These are phyloP conservation scores for Cladophialophora chaetospira DNA, from an alignment of 2,329 filamentous ascomycete species.

Conservation along the genomic window DNA sequence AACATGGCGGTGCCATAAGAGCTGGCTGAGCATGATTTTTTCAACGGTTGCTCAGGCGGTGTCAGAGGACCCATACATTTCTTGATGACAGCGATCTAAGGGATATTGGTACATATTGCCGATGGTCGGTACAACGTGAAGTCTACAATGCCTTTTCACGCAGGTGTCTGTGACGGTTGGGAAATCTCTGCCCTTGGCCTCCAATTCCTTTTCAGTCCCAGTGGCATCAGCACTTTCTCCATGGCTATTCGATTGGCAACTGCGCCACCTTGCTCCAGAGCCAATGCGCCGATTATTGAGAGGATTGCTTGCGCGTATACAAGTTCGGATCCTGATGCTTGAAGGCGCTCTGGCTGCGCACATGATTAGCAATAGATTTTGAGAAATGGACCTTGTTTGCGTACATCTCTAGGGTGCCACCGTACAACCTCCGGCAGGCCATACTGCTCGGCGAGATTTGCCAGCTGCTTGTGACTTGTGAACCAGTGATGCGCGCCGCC, in stretches of 20 bases:
- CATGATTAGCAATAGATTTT: conserved; percentile 1
- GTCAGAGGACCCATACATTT: conserved; percentile 80
- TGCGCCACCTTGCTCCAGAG: conserved; percentile 81
- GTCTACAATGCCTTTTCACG: neutral
- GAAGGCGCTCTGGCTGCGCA: conserved; percentile 60
- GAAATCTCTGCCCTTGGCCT: conserved; percentile 30
- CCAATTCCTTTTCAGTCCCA: conserved; percentile 43
- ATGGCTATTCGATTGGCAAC: conserved; percentile 73
- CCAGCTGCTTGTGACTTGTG: conserved; percentile 66
- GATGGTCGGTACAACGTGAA: neutral
- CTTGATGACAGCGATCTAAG: neutral
- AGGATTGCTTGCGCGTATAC: conserved; percentile 78
- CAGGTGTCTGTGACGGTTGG: conserved; percentile 18
- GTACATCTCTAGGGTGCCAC: conserved; percentile 85
- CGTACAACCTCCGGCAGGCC: conserved; percentile 75
- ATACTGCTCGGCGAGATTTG: conserved; percentile 67
- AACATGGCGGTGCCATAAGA: conserved; percentile 65
- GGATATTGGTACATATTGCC: conserved; percentile 14
- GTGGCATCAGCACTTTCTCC: conserved; percentile 69
- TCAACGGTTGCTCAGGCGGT: conserved; percentile 70
- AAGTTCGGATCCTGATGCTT: conserved; percentile 70
- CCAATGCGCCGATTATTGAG: conserved; percentile 83
- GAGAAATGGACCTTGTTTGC: conserved; percentile 34
- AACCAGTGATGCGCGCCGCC: conserved; percentile 61
- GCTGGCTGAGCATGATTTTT: conserved; percentile 64